Conservation (phyloP, 129 eudicot species). For the Flaveria trinervia region DNA sequence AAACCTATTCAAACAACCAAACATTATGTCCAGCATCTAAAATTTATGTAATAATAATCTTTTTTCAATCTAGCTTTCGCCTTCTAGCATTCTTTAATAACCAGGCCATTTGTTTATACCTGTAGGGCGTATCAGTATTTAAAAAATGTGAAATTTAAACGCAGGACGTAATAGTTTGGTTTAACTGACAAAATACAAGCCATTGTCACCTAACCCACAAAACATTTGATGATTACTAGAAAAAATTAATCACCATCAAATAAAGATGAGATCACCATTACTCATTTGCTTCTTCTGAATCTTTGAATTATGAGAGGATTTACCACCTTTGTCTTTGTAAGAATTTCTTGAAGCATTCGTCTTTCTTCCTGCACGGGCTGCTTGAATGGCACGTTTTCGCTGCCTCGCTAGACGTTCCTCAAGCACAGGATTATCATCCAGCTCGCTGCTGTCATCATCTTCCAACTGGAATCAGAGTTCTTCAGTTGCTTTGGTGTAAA, state of each 20-base stretch:
- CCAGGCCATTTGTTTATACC: too few relatives aligned
- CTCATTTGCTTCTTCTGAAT: conserved; percentile 54
- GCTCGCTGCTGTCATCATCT: conserved; percentile 35
- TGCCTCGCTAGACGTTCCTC: conserved; percentile 69
- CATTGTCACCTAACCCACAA: neutral
- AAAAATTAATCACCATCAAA: neutral
- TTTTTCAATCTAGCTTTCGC: too few relatives aligned
- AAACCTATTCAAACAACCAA: too few relatives aligned
- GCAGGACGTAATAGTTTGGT: too few relatives aligned
- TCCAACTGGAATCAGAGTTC: conserved; percentile 41
- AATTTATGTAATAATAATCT: too few relatives aligned
- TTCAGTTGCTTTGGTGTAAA: neutral
- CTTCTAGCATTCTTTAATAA: too few relatives aligned
- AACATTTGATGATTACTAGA: neutral
- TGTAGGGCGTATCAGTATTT: too few relatives aligned
- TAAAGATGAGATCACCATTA: conserved; percentile 39
- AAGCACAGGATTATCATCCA: conserved; percentile 62
- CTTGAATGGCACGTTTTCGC: conserved; percentile 71
- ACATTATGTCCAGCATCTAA: too few relatives aligned
- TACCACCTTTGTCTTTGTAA: conserved; percentile 97
- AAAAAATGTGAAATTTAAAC: too few relatives aligned
- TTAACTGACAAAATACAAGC: neutral
- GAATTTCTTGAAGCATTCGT: conserved; percentile 60
- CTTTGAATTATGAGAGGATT: conserved; percentile 71
- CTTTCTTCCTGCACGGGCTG: conserved; percentile 76